Conservation (phyloP, 2,329 filamentous ascomycete genomes). For the Dactylellina cionopaga region DNA sequence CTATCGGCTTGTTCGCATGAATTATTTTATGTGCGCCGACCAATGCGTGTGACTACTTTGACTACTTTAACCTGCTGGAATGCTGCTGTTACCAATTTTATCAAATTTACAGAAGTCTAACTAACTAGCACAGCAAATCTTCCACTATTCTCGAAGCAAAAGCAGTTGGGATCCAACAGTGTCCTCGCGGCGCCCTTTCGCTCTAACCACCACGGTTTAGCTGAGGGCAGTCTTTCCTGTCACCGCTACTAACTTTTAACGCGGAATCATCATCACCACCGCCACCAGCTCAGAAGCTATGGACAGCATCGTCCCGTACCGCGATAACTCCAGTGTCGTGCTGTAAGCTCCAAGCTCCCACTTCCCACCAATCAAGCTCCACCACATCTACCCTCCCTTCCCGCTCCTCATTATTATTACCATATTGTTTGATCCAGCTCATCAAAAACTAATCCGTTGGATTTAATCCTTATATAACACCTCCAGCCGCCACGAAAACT, state of each 20-base stretch:
- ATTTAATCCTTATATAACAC: conserved; percentile 1
- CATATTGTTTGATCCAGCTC: not conserved
- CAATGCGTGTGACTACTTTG: too few relatives aligned
- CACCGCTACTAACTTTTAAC: too few relatives aligned
- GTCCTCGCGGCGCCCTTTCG: not conserved
- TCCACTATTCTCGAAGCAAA: not conserved
- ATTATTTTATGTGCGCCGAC: too few relatives aligned
- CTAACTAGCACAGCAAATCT: too few relatives aligned
- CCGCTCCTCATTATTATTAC: not conserved
- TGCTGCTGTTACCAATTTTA: too few relatives aligned
- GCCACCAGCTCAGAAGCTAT: conserved; percentile 9
- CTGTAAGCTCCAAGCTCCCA: conserved; percentile 28
- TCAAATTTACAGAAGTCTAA: too few relatives aligned
- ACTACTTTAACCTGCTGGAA: not conserved
- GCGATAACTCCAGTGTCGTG: conserved; percentile 47
- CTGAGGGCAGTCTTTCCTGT: too few relatives aligned
- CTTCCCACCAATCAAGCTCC: conserved; percentile 50
- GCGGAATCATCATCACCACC: conserved; percentile 2
- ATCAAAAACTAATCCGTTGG: not conserved
- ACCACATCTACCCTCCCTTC: conserved; percentile 29
- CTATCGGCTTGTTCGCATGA: conserved; percentile 12
- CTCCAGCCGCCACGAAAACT: conserved; percentile 85
- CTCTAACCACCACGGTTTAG: not conserved
- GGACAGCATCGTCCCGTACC: conserved; percentile 51
- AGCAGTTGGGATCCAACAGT: conserved; percentile 16